These are phyloP conservation scores for Fusarium dlaminii DNA, from an alignment of 2,329 filamentous ascomycete genomes.

Conservation along the genomic window DNA sequence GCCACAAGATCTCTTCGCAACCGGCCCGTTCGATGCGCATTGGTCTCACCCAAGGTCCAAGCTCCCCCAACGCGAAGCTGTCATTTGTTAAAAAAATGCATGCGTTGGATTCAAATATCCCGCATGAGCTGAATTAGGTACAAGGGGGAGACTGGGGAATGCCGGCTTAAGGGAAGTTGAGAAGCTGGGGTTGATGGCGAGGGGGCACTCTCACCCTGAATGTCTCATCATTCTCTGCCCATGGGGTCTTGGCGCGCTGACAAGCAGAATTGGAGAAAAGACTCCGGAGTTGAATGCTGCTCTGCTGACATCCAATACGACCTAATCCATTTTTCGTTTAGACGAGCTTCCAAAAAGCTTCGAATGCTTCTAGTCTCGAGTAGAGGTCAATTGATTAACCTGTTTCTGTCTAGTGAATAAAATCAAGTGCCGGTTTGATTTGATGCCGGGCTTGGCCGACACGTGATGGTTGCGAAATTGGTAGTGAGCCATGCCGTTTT, in stretches of 20 bases:
- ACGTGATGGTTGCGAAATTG: conserved; percentile 14
- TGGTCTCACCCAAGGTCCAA: neutral
- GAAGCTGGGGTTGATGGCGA: neutral
- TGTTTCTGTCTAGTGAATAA: neutral
- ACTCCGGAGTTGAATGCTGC: neutral
- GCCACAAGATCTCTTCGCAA: neutral
- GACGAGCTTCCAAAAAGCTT: neutral
- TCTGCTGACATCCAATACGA: neutral
- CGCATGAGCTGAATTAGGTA: neutral
- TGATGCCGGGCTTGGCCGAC: conserved; percentile 14
- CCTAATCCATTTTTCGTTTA: neutral
- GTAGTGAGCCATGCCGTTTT: neutral
- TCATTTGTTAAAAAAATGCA: neutral
- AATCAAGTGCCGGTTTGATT: neutral
- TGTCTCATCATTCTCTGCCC: neutral
- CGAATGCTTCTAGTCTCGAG: conserved; percentile 10
- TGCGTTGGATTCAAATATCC: neutral
- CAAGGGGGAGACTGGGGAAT: neutral
- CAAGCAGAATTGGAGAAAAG: neutral
- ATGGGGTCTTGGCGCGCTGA: neutral
- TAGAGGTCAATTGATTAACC: neutral
- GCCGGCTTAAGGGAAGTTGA: neutral
- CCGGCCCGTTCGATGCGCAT: neutral
- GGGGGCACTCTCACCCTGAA: neutral
- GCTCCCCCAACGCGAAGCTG: neutral